Evolutionary conservation across 1,139 yeast genomes (phyloP), one percentile per base, ranked within the genome.

Genomic region (Geotrichum bryndzae): DNA sequence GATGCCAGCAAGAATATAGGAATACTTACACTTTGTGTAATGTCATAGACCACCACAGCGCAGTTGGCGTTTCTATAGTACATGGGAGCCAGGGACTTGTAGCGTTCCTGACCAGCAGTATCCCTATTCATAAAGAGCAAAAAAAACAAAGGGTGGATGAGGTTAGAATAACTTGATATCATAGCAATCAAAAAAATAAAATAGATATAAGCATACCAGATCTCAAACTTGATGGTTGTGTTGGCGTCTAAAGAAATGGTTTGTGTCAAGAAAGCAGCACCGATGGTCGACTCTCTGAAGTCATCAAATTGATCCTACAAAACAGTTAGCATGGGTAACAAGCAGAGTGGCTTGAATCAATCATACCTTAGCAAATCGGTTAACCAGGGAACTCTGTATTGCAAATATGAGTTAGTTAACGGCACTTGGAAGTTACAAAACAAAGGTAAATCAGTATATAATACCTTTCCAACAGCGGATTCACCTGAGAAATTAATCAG

Each of bases 211-310:
- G 60, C 72, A 29, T 69, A 71, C 81, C 82, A 79, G 56, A 79
- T 79, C 65, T 79, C 82, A 63, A 79, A 79, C 65, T 78, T 77
- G 61, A 79, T 76, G 1, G 80, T 77, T 1, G 85, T 82, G 60
- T 77, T 77, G 25, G 85, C 78, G 75, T 86, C 80, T 73, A 88
- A 73, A 61, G 80, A 86, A 61, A 94, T 86, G 6, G 96, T 86
- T 73, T 94, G 98, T 18, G 99, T 92, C 63, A 94, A 79, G 73
- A 94, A 94, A 2, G 99, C 99, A 2, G 99, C 99, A 18, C 98
- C 98, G 65, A 94, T 94, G 7, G 98, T 94, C 29, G 96, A 89
- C 75, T 94, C 98, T 69, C 97, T 82, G 77, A 88, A 84, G 71
- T 91, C 97, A 70, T 92, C 97, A 74, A 94, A 95, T 38, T 96